Base-by-base conservation (phyloP, 352 stramenopile genomes). In the Pythium rhizo-oryzae region DNA sequence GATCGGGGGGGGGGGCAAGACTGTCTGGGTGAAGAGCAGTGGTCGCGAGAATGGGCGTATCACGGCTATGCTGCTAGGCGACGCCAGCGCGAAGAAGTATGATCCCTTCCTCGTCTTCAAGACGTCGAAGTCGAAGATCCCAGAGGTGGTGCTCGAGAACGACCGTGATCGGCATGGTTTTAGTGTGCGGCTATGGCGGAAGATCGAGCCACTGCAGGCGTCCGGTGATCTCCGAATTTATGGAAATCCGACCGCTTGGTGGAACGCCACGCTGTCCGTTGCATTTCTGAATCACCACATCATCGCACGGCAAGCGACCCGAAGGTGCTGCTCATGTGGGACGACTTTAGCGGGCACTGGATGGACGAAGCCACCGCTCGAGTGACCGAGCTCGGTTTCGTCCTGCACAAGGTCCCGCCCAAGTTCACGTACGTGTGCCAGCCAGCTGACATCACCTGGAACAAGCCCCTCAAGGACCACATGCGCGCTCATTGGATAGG, bases 41-140 rank as follows among this genome's bases (percentile, higher is more conserved):
- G 54, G 60, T 1, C 53, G 58, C 6, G 58, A 69, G 12, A 79
- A 75, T 33, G 65, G 68, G 0, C 61, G 64, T 9, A 55, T 63
- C 7, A 70, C 66, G 1, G 65, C 52, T 8, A 80, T 80, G 67
- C 41, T 77, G 25, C 54, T 75, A 4, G 70, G 25, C 6, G 70
- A 77, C 21, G 62, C 56, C 2, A n/a, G 39, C 4, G 69, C 66
- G 5, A 62, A 49, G 19, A 80, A 75, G 43, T 67, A 62, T 21
- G 11, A 33, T 8, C 52, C 47, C 11, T 70, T 70, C 35, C 6
- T 65, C 2, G 49, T 70, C 0, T 24, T 65, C 55, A 65, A 63
- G 46, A 37, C 30, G 1, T 15, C 19, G 0, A 64, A 35, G n/a
- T 60, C 56, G 8, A 47, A 18, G 1, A 33, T 65, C n/a, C 2